Percentiles rank a stretch among this genome's conserved stretches.
Conservation (phyloP, 2,329 filamentous ascomycete species). For the Arthrobotrys sphaeroides region DNA sequence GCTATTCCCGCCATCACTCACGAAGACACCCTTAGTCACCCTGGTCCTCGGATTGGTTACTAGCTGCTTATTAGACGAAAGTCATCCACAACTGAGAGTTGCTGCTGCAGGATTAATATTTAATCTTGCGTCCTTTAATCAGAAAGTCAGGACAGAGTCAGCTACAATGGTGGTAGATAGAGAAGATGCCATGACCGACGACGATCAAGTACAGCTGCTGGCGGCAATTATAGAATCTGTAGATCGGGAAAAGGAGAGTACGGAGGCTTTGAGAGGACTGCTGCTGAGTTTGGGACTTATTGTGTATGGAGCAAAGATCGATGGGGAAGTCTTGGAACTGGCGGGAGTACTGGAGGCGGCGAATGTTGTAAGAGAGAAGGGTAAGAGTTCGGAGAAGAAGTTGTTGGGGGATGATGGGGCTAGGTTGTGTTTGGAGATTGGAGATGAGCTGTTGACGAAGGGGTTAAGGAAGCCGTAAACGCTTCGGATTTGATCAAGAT, state of each 20-base stretch:
- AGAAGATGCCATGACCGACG: conserved; percentile 71
- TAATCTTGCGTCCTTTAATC: conserved; percentile 79
- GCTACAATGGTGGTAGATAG: conserved; percentile 67
- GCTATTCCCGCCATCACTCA: conserved; percentile 73
- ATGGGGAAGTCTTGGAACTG: conserved; percentile 82
- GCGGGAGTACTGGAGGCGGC: conserved; percentile 79
- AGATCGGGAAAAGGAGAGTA: conserved; percentile 64
- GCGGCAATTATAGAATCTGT: conserved; percentile 83
- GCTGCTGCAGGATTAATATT: conserved; percentile 84
- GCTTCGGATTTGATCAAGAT: too few species aligned
- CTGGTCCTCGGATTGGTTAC: conserved; percentile 76
- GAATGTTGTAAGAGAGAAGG: conserved; percentile 70
- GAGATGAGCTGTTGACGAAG: conserved; percentile 63
- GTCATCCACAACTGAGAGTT: conserved; percentile 77
- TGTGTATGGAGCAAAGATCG: conserved; percentile 73
- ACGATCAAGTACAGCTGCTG: conserved; percentile 80
- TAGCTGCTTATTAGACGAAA: conserved; percentile 79
- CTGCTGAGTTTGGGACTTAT: conserved; percentile 79
- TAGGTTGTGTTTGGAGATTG: conserved; percentile 67
- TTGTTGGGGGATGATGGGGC: conserved; percentile 67
- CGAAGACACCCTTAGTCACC: conserved; percentile 67
- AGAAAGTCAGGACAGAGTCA: conserved; percentile 62
- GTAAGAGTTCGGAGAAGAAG: conserved; percentile 59
- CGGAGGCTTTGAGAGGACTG: conserved; percentile 79
- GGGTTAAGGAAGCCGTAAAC: conserved; percentile 56